Evolutionary conservation across 1,284 basidiomycete species (phyloP).

Genomic region (Hemileia vastatrix): DNA sequence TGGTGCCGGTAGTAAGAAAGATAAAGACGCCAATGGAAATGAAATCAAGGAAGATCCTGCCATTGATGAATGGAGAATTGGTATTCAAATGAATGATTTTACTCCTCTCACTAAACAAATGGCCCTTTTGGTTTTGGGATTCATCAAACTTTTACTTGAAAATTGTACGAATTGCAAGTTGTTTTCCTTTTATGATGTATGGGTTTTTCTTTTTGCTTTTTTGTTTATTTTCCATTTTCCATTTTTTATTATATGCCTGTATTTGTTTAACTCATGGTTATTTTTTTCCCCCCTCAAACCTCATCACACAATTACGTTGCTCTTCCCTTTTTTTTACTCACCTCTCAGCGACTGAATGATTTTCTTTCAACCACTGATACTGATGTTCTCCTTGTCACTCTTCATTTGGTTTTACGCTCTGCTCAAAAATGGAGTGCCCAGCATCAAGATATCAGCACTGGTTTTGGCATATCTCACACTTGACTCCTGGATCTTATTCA

Average conservation of each 20-base stretch:
- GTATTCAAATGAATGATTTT: slow-evolving; percentile 74
- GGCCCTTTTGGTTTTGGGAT: slow-evolving; percentile 70
- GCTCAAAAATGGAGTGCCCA: slow-evolving; percentile 95
- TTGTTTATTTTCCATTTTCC: background rate
- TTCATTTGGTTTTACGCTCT: slow-evolving; percentile 79
- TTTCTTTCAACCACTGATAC: slow-evolving; percentile 79
- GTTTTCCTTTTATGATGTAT: slow-evolving; percentile 89
- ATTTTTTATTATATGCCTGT: slow-evolving; percentile 30
- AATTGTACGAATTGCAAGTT: slow-evolving; percentile 97
- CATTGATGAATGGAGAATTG: too few relatives aligned
- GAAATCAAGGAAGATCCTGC: slow-evolving; percentile 11
- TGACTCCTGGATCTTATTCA: too few relatives aligned
- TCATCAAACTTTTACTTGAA: slow-evolving; percentile 81
- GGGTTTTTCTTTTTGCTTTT: slow-evolving; percentile 37
- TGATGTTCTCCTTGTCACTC: slow-evolving; percentile 70
- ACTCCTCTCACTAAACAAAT: slow-evolving; percentile 63
- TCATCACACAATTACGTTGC: too few relatives aligned
- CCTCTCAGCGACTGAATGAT: slow-evolving; percentile 75
- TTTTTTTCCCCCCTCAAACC: slow-evolving; percentile 25
- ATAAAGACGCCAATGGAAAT: slow-evolving; percentile 38
- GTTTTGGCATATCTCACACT: too few relatives aligned
- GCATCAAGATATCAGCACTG: too few relatives aligned
- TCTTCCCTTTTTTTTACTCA: slow-evolving; percentile 20
- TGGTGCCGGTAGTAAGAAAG: slow-evolving; percentile 56
- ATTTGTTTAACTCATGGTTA: slow-evolving; percentile 12